Base-by-base conservation (phyloP, 2,329 filamentous ascomycete species). In the Lachnellula hyalina region DNA sequence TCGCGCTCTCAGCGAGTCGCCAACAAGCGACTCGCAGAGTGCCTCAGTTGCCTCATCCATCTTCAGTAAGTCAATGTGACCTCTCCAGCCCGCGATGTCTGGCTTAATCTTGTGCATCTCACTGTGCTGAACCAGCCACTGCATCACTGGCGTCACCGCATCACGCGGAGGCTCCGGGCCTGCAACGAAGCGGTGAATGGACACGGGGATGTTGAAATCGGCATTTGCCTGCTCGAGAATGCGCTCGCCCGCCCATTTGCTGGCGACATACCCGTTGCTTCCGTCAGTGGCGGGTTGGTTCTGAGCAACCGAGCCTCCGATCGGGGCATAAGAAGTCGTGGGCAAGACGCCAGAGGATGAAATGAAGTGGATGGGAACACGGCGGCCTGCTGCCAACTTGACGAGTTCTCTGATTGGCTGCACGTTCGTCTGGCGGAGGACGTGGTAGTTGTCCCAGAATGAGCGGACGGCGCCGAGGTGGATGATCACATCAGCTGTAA, bases 391-490 rank as follows among this genome's bases (percentile, higher is more conserved):
- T 4, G 58, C 66, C 4, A 77, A 56, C 2, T 59, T 56, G 2
- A 67, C 63, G 4, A 76, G 65, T 47, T 69, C 63, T 44, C 65
- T 64, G 1, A 71, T 74, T 0, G 74, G 63, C 0, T 56, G 15
- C 2, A 76, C 58, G 55, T 78, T 77, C 25, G 63, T 52, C 1
- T 50, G 46, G 2, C 67, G 63, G 0, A 77, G 64, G 0, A 66
- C 62, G 8, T 61, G 32, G 59, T 76, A 78, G 1, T 63, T 62
- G 28, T 76, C 70, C 58, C 66, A 54, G 62, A 67, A 74, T 6
- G 64, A 72, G 14, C 67, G 65, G 19, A 73, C 70, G n/a, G 76
- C 75, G 7, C 74, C 79, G 50, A 69, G 72, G 64, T 82, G 85
- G 25, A 87, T 76, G 49, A 86, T 76, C 4, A 76, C 62, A 58